Base-by-base conservation (phyloP, 2,329 filamentous ascomycete species). In the Huntiella abstrusa region DNA sequence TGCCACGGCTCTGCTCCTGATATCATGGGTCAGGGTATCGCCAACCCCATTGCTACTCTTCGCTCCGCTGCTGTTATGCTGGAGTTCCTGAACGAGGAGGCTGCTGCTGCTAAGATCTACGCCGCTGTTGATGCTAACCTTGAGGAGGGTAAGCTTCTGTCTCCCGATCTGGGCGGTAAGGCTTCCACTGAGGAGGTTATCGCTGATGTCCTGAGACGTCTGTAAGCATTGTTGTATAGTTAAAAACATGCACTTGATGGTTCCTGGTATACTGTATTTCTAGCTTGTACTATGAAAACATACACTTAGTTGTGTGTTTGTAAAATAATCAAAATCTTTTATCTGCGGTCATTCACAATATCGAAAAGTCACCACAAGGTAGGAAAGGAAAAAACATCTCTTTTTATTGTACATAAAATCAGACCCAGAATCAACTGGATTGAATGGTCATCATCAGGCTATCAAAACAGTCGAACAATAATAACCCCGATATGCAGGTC, bases 1-100 rank as follows among this genome's bases (percentile, higher is more conserved):
- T 96, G 91, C 69, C 91, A 98, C 64, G 91, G 91, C 41, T 87
- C 80, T 56, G 91, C 91, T 28, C 91, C 91, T 4, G 91, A 98
- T 59, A 98, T 98, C 53, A 79, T 86, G 74, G 91, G 91, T 54
- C 70, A 81, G 70, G 77, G 80, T 53, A 88, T 98, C 58, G 86
- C 91, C 54, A 98, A 98, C 66, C 91, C 91, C 17, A 92, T 98
- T 58, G 91, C 91, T 33, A 96, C 91, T 7, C 73, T 98, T 53
- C 72, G 91, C 58, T 91, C 83, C 62, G 81, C 86, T 12, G 91
- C 83, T 33, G 70, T 95, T 52, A 96, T 98, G 91, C 71, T 98
- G 53, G 88, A 96, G 69, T 98, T 96, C 64, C 68, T 96, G 53
- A 77, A 85, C 52, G 79, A 93, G 68, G 80, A 86, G 63, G 69